Percentiles rank a stretch among this genome's conserved stretches.
These are phyloP conservation scores for Aphanomyces astaci DNA, from an alignment of 352 stramenopile species.

Conservation along the genomic window DNA sequence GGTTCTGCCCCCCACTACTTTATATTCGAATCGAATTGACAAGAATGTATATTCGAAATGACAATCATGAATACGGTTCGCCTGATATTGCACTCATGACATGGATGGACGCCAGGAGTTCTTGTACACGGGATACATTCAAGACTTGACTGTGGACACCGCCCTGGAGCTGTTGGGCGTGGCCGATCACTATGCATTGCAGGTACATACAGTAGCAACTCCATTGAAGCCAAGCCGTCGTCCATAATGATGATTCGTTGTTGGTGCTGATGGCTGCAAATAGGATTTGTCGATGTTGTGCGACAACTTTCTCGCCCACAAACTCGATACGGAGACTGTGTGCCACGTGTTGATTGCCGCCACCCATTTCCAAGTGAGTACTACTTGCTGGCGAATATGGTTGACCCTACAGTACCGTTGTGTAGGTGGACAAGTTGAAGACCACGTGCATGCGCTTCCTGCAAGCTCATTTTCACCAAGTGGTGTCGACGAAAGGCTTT, in stretches of 20 bases:
- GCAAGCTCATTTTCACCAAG: conserved; percentile 21
- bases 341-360: conserved; percentile 19
- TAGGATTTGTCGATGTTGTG: conserved; percentile 12
- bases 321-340: conserved; percentile 16
- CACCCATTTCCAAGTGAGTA: conserved; percentile 13
- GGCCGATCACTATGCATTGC: conserved; percentile 21
- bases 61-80: neutral
- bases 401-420: no score
- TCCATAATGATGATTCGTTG: no score
- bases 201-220: no score
- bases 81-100: neutral
- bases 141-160: conserved; percentile 8
- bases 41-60: no score
- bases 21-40: no score
- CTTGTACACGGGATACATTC: conserved; percentile 22
- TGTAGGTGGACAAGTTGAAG: conserved; percentile 7
- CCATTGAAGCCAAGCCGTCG: no score
- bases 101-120: conserved; percentile 12
- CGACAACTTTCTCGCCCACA: conserved; percentile 15
- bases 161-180: conserved; percentile 18
- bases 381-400: no score
- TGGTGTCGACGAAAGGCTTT: conserved; percentile 21
- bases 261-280: neutral
- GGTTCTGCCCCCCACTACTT: no score
- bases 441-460: conserved; percentile 18